phyloP scores from a whole-genome alignment of 768 basidiomycete genomes.

The Brasilioporus rufonigricans region DNA sequence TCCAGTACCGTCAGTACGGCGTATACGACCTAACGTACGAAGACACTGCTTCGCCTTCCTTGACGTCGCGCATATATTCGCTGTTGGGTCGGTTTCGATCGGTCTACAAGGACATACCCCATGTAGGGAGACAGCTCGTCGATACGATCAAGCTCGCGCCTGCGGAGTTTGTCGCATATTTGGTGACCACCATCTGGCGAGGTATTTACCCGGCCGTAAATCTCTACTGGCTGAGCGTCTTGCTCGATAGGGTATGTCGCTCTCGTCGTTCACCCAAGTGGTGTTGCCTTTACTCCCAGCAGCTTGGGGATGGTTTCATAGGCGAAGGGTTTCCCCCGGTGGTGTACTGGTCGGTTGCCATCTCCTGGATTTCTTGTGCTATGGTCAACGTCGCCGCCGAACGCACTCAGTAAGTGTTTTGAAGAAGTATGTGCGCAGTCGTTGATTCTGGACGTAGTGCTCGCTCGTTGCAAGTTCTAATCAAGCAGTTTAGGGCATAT shows the following conservation, averaged over 20 bases:
- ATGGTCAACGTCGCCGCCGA: constrained; percentile 22
- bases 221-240: constrained; percentile 32
- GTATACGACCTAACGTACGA: constrained; percentile 26
- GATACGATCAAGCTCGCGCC: constrained; percentile 25
- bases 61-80: not conserved
- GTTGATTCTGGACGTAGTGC: constrained; percentile 12
- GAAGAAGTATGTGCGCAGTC: not conserved
- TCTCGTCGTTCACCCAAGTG: not conserved
- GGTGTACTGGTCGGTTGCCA: too few species aligned
- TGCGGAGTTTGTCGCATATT: constrained; percentile 16
- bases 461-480: constrained; percentile 20
- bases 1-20: constrained; percentile 18
- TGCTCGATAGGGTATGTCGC: constrained; percentile 27
- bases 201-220: constrained; percentile 34
- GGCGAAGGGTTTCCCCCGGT: not conserved
- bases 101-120: not conserved
- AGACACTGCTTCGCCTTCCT: not conserved
- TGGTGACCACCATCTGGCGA: constrained; percentile 31
- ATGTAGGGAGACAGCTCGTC: constrained; percentile 5
- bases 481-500: constrained; percentile 34
- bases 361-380: constrained; percentile 28
- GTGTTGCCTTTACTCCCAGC: not conserved
- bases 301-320: constrained; percentile 16
- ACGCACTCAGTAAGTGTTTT: constrained; percentile 20
- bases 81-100: not conserved